Conservation (phyloP, 306 rosid species). For the Ormosia semicastrata region DNA sequence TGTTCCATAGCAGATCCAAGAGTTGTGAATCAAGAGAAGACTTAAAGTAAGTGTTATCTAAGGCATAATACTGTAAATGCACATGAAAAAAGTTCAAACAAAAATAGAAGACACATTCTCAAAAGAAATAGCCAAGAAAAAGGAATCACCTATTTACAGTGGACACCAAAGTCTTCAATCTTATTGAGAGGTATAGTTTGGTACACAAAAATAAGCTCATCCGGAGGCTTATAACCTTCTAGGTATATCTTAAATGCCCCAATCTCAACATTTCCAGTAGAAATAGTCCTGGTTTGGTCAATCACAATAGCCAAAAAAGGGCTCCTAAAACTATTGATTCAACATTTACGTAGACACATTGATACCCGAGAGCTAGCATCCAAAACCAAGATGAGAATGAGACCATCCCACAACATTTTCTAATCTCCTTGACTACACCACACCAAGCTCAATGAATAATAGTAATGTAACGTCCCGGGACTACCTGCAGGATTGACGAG, state of each 20-base stretch:
- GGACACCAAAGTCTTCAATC: slow-evolving; percentile 99
- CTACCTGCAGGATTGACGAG: no score
- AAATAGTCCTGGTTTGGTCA: slow-evolving; percentile 90
- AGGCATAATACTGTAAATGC: slow-evolving; percentile 77
- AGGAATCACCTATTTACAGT: slow-evolving; percentile 79
- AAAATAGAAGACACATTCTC: not conserved
- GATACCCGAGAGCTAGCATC: slow-evolving; percentile 98
- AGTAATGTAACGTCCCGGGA: no score
- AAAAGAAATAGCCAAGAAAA: not conserved
- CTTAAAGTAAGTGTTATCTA: slow-evolving; percentile 94
- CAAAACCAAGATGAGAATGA: slow-evolving; percentile 98
- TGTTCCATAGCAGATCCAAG: slow-evolving; percentile 93
- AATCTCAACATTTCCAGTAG: slow-evolving; percentile 97
- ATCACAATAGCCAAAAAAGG: slow-evolving; percentile 91
- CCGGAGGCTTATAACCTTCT: slow-evolving; percentile 88
- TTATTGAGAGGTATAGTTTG: slow-evolving; percentile 93
- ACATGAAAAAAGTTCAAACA: slow-evolving; percentile 23
- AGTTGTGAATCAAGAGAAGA: slow-evolving; percentile 93
- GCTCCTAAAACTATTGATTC: slow-evolving; percentile 91
- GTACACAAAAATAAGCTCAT: slow-evolving; percentile 91
- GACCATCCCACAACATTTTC: slow-evolving; percentile 99
- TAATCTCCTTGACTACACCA: slow-evolving; percentile 74
- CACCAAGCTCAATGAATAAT: not conserved
- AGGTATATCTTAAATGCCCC: slow-evolving; percentile 99
- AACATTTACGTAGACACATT: slow-evolving; percentile 95